Evolutionary conservation across 257 asterid genomes (phyloP), one percentile per base, ranked within the genome.

Genomic region (Buddleja alternifolia): DNA sequence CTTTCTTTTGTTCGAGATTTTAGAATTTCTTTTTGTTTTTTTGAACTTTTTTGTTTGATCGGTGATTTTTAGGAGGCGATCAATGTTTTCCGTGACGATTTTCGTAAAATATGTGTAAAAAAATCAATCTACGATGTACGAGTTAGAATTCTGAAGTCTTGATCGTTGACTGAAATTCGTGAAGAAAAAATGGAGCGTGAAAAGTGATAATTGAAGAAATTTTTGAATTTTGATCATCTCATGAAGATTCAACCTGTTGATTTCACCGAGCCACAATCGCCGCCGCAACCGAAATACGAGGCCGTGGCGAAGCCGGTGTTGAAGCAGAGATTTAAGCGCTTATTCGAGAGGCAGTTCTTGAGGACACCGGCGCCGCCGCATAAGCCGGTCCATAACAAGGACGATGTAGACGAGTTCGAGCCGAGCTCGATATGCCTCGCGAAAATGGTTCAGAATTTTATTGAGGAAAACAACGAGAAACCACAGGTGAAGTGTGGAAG

Each of bases 221-320:
- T 53, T 21, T 23, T 23, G 15, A 53, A 51, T 16, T 3, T 34
- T 15, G 37, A 57, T 16, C 45, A 23, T 34, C 79, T 82, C 9
- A 77, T 79, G 87, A 87, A 79, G 74, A 74, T 87, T 75, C 88
- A 83, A 23, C 94, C 94, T 0, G 60, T 87, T 63, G 89, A 87
- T 64, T 71, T 73, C 47, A 71, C 23, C 46, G 24, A 37, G 15
- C 64, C 63, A 2, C 77, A 61, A n/a, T 82, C 63, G 53, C 64
- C 62, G 64, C 51, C 1, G 42, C 44, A 29, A 29, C 2, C 51
- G 7, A 54, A 70, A 4, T 55, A 40, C 25, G 90, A 78, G 77
- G 74, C 79, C 60, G 78, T 59, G 66, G 77, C 59, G 60, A 87
- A 81, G 65, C 77, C 83, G 3, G 80, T 77, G 4, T 25, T 36